Conservation (phyloP, 108 stramenopile species). For the Mediolabrus comicus region DNA sequence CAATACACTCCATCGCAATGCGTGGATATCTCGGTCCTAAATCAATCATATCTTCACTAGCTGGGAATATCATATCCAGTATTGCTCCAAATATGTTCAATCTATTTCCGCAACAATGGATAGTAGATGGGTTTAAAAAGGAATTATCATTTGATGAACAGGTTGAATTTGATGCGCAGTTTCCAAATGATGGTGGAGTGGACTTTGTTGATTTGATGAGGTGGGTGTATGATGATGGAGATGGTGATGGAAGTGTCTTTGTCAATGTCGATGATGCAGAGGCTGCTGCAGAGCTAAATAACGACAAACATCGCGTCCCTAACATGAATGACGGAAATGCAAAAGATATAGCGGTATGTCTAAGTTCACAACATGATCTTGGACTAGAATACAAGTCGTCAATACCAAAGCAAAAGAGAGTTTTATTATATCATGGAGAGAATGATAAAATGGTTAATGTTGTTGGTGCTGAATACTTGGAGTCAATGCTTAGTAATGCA, state of each 20-base stretch:
- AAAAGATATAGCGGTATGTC: constrained; percentile 25
- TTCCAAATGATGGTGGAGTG: constrained; percentile 8
- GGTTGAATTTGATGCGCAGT: constrained; percentile 6
- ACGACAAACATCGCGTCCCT: neutral
- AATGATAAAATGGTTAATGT: constrained; percentile 27
- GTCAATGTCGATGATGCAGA: neutral
- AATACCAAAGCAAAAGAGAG: constrained; percentile 13
- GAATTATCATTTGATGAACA: constrained; percentile 6
- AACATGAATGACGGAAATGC: constrained; percentile 11
- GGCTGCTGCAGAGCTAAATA: neutral
- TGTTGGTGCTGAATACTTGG: constrained; percentile 19
- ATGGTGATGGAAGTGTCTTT: constrained; percentile 13
- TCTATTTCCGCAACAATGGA: neutral
- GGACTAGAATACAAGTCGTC: constrained; percentile 6
- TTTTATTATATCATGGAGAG: constrained; percentile 28
- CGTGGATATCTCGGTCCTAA: constrained; percentile 20
- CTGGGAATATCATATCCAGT: constrained; percentile 2
- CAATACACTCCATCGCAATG: constrained; percentile 19
- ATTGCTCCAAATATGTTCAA: constrained; percentile 1
- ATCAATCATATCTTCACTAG: constrained; percentile 13
- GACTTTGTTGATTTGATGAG: constrained; percentile 8
- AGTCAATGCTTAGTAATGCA: constrained; percentile 2
- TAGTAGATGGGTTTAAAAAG: constrained; percentile 7
- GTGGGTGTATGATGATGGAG: constrained; percentile 20
- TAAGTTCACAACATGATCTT: constrained; percentile 28